phyloP scores from a whole-genome alignment of 805 yeast species.

The Candida loeiensis region DNA sequence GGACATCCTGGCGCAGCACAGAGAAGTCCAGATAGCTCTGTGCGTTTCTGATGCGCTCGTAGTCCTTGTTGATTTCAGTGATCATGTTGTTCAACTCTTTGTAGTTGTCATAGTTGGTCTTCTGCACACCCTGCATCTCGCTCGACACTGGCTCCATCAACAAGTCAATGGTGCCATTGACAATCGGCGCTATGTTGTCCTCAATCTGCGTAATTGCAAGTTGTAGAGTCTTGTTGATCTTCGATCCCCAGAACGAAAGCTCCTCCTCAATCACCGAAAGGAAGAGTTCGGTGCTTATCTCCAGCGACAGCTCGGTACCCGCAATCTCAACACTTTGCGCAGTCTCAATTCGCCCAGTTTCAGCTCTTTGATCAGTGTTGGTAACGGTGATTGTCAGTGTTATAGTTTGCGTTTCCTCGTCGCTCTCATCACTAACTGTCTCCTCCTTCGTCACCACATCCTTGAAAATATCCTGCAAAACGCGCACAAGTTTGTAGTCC shows the following conservation, averaged over 20 bases:
- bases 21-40: conserved; percentile 12
- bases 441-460: neutral
- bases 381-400: conserved; percentile 11
- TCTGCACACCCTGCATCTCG: conserved; percentile 27
- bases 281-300: conserved; percentile 3
- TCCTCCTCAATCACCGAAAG: conserved; percentile 24
- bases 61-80: conserved; percentile 31
- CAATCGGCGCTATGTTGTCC: conserved; percentile 27
- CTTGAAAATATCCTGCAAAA: conserved; percentile 7
- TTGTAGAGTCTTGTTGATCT: conserved; percentile 31
- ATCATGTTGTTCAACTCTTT: conserved; percentile 29
- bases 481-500: conserved; percentile 5
- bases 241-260: conserved; percentile 29
- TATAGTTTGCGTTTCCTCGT: neutral
- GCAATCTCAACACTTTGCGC: neutral
- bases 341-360: neutral
- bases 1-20: conserved; percentile 32
- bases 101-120: conserved; percentile 26
- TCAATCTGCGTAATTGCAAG: conserved; percentile 33
- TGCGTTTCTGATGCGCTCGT: conserved; percentile 20
- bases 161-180: conserved; percentile 21
- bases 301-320: neutral
- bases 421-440: neutral
- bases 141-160: conserved; percentile 24
- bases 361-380: neutral